Conservation (phyloP, 2,329 filamentous ascomycete species). For the Exophiala mesophila region DNA sequence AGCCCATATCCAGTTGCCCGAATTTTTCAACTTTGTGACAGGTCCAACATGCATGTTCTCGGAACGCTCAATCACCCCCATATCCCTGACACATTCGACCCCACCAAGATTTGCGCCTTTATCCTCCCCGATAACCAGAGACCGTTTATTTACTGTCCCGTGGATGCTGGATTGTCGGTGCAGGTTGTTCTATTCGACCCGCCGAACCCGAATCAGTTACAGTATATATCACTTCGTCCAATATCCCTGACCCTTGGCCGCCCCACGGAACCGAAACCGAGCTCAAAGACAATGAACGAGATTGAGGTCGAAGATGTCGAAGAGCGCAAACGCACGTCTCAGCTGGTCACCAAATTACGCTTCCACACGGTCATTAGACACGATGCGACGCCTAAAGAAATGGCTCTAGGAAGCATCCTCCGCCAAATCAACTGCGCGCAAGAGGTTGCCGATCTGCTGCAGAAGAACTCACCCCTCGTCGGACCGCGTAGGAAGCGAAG, state of each 20-base stretch:
- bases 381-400: slow-evolving; percentile 73
- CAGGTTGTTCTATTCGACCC: slow-evolving; percentile 88
- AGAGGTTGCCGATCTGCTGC: slow-evolving; percentile 78
- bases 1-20: slow-evolving; percentile 73
- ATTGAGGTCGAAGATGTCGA: slow-evolving; percentile 69
- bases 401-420: slow-evolving; percentile 72
- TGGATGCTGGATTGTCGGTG: slow-evolving; percentile 63
- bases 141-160: slow-evolving; percentile 68
- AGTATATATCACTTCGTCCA: slow-evolving; percentile 87
- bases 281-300: slow-evolving; percentile 36
- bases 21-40: slow-evolving; percentile 80
- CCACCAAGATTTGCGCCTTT: slow-evolving; percentile 64
- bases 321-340: slow-evolving; percentile 59
- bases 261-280: slow-evolving; percentile 14
- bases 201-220: slow-evolving; percentile 81
- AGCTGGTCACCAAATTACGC: slow-evolving; percentile 78
- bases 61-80: slow-evolving; percentile 67
- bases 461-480: slow-evolving; percentile 83
- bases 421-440: slow-evolving; percentile 95
- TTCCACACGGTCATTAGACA: slow-evolving; percentile 79
- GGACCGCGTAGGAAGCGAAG: slow-evolving; percentile 75
- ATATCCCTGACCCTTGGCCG: slow-evolving; percentile 72
- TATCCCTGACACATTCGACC: slow-evolving; percentile 51
- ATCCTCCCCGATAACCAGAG: slow-evolving; percentile 47
- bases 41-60: slow-evolving; percentile 75